These are phyloP conservation scores for Penicillium samsonianum DNA, from an alignment of 495 filamentous ascomycete species.

Conservation along the genomic window DNA sequence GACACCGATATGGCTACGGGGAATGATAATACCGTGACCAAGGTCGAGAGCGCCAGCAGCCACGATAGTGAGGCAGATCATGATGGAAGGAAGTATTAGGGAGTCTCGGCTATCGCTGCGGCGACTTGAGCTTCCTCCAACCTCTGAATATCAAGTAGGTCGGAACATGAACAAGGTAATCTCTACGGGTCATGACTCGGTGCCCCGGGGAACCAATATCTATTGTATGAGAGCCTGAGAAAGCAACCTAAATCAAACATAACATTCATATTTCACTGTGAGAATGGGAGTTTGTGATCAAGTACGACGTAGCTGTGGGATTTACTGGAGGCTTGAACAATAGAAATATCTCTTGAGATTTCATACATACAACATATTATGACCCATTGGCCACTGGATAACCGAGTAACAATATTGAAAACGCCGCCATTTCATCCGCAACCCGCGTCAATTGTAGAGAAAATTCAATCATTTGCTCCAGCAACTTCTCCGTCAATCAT, in stretches of 20 bases:
- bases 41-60: constrained; percentile 32
- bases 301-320: background rate
- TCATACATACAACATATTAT: constrained; percentile 11
- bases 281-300: background rate
- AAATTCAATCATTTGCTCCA: constrained; percentile 1
- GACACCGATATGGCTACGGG: constrained; percentile 37
- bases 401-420: background rate
- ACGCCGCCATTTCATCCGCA: constrained; percentile 5
- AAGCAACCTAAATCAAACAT: background rate
- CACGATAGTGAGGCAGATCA: constrained; percentile 23
- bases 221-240: background rate
- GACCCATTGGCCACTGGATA: background rate
- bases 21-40: constrained; percentile 21
- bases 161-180: background rate
- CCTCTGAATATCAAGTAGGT: background rate
- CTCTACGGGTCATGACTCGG: background rate
- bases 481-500: background rate
- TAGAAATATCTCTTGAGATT: constrained; percentile 4
- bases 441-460: constrained; percentile 1
- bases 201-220: background rate
- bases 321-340: background rate
- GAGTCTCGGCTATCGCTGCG: background rate
- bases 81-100: constrained; percentile 15
- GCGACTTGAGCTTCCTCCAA: background rate
- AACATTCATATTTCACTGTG: background rate